Evolutionary conservation across 345 rosid genomes (phyloP).

Genomic region (Eucalyptus dawsonii): DNA sequence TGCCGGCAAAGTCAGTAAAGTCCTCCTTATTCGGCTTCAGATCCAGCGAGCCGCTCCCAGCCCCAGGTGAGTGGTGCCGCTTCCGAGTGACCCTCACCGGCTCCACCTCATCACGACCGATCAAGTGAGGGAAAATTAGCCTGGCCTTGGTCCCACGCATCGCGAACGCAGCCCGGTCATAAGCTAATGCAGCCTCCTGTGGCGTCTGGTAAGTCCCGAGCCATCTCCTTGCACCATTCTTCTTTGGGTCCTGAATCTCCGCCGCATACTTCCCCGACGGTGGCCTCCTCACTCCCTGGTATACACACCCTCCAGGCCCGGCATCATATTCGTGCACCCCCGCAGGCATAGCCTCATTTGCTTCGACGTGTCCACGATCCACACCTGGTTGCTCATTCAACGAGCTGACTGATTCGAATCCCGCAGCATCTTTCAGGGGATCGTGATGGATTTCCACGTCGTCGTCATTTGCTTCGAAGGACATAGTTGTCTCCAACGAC

Average conservation of each 20-base stretch:
- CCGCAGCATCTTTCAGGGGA: background rate
- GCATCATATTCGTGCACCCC: background rate
- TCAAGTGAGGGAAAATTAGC: background rate
- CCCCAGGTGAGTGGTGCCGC: background rate
- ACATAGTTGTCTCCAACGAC: background rate
- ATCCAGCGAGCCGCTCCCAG: background rate
- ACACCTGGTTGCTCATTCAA: background rate
- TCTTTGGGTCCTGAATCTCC: constrained; percentile 59
- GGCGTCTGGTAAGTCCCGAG: constrained; percentile 55
- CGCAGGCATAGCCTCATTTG: background rate
- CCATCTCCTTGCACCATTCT: constrained; percentile 56
- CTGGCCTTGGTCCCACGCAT: background rate
- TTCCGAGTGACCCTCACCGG: background rate
- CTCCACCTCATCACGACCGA: background rate
- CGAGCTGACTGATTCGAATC: background rate
- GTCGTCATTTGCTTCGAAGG: background rate
- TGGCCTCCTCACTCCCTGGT: constrained; percentile 6
- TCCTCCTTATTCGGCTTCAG: background rate
- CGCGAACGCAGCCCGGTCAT: background rate
- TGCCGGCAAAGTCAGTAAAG: background rate
- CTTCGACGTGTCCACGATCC: background rate
- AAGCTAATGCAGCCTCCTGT: constrained; percentile 26
- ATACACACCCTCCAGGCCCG: background rate
- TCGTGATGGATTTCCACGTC: background rate
- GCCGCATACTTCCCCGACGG: constrained; percentile 69